A percentile compares a stretch with the other conserved stretches of the same genome.
phyloP scores from a whole-genome alignment of 2,329 filamentous ascomycete genomes.

The Arthrinium puccinioides region DNA sequence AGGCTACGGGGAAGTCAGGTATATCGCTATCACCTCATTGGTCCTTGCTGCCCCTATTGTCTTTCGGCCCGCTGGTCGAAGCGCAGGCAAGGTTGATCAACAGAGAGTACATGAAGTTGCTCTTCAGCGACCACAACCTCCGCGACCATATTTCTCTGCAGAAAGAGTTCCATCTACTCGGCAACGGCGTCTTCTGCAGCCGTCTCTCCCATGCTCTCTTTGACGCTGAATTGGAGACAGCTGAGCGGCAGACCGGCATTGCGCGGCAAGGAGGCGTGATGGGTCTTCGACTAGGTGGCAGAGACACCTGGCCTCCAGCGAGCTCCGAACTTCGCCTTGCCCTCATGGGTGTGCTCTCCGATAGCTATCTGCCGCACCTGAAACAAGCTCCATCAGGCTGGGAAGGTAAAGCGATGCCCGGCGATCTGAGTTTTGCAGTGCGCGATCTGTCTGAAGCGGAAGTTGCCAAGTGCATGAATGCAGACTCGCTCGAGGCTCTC shows the following conservation, averaged over 20 bases:
- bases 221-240: slow-evolving; percentile 71
- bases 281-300: slow-evolving; percentile 74
- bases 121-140: slow-evolving; percentile 70
- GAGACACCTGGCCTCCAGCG: slow-evolving; percentile 85
- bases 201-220: slow-evolving; percentile 79
- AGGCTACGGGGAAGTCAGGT: slow-evolving; percentile 7
- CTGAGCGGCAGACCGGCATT: slow-evolving; percentile 64
- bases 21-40: slow-evolving; percentile 42
- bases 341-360: slow-evolving; percentile 75
- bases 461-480: slow-evolving; percentile 75
- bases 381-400: slow-evolving; percentile 12
- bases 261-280: slow-evolving; percentile 65
- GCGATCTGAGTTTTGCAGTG: slow-evolving; percentile 74
- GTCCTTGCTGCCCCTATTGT: slow-evolving; percentile 60
- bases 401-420: slow-evolving; percentile 45
- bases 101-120: slow-evolving; percentile 62
- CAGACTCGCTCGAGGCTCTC: slow-evolving; percentile 76
- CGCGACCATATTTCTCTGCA: slow-evolving; percentile 68
- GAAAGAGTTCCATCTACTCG: slow-evolving; percentile 73
- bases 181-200: slow-evolving; percentile 76
- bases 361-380: slow-evolving; percentile 50
- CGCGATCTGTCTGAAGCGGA: slow-evolving; percentile 73
- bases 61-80: slow-evolving; percentile 65
- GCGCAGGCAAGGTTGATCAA: slow-evolving; percentile 74
- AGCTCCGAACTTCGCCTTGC: slow-evolving; percentile 88